A percentile compares a stretch with the other conserved stretches of the same genome.
These are phyloP conservation scores for Nemophila menziesii DNA, from an alignment of 257 asterid species.

Conservation along the genomic window DNA sequence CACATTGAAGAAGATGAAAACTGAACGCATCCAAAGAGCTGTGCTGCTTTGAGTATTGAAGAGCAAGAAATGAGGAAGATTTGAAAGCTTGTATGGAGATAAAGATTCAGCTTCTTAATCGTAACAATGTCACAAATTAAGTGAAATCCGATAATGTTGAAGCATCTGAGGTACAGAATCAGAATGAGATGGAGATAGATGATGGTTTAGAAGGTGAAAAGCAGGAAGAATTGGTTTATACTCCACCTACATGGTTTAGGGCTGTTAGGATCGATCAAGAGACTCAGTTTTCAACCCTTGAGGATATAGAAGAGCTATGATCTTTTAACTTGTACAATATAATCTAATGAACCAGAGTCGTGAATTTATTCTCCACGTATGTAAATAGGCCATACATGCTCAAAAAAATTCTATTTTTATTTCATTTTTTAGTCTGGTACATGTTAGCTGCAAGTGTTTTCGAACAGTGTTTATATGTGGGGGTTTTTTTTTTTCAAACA, in stretches of 20 bases:
- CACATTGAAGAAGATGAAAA: constrained; percentile 40
- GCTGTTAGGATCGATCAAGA: constrained; percentile 35
- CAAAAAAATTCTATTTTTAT: too few species aligned
- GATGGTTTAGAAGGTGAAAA: constrained; percentile 10
- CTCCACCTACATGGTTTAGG: constrained; percentile 49
- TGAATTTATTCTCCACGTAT: too few species aligned
- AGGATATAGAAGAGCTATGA: constrained; percentile 51
- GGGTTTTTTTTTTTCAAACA: too few species aligned
- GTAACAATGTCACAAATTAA: constrained; percentile 15
- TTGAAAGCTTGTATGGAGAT: constrained; percentile 50
- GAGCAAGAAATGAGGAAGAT: constrained; percentile 69
- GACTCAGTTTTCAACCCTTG: constrained; percentile 47
- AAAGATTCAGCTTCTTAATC: constrained; percentile 36
- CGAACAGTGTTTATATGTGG: too few species aligned
- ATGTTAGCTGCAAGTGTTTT: too few species aligned
- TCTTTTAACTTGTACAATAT: too few species aligned
- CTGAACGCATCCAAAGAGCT: constrained; percentile 33
- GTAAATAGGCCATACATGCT: too few species aligned
- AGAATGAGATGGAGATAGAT: constrained; percentile 14
- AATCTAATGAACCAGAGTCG: too few species aligned
- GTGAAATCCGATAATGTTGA: constrained; percentile 15
- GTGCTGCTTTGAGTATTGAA: constrained; percentile 32
- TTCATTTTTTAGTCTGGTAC: too few species aligned
- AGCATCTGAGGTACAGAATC: too few species aligned
- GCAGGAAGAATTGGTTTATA: constrained; percentile 11